Percentiles rank a stretch among this genome's conserved stretches.
Evolutionary conservation across 768 basidiomycete species (phyloP).

Genomic region (Chalciporus piperatus): DNA sequence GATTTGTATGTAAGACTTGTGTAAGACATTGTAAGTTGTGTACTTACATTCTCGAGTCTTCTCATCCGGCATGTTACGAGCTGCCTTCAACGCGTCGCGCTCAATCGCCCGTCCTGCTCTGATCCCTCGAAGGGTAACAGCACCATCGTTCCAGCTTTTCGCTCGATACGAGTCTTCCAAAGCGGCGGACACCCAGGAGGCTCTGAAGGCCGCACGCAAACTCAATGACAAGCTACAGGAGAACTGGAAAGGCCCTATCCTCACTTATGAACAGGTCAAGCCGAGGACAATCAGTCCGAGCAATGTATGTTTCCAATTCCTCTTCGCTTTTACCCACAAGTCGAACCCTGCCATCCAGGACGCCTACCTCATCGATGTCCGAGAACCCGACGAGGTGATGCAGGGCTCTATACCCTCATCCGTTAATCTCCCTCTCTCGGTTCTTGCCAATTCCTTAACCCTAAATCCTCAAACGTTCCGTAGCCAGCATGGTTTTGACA

Average conservation of each 20-base stretch:
- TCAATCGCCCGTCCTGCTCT: conserved; percentile 8
- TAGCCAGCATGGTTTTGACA: conserved; percentile 67
- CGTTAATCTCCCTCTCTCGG: conserved; percentile 84
- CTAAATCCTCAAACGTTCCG: conserved; percentile 55
- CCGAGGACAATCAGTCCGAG: conserved; percentile 75
- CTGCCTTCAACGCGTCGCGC: conserved; percentile 14
- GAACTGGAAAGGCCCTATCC: conserved; percentile 73
- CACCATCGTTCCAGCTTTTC: conserved; percentile 14
- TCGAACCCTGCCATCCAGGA: conserved; percentile 42
- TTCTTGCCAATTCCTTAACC: conserved; percentile 65
- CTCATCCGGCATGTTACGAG: conserved; percentile 28
- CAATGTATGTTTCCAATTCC: conserved; percentile 37
- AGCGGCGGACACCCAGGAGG: conserved; percentile 18
- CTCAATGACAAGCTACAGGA: conserved; percentile 42
- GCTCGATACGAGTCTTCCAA: conserved; percentile 37
- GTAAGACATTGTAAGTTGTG: no score
- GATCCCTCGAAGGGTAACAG: conserved; percentile 1
- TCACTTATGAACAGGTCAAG: conserved; percentile 81
- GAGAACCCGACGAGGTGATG: conserved; percentile 87
- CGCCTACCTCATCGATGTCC: conserved; percentile 81
- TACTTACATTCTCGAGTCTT: no score
- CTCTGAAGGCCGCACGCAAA: conserved; percentile 30
- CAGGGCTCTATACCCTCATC: conserved; percentile 92
- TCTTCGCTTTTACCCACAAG: not conserved
- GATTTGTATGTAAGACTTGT: no score